Base-by-base conservation (phyloP, 768 basidiomycete genomes). In the Rhizopogon vinicolor region DNA sequence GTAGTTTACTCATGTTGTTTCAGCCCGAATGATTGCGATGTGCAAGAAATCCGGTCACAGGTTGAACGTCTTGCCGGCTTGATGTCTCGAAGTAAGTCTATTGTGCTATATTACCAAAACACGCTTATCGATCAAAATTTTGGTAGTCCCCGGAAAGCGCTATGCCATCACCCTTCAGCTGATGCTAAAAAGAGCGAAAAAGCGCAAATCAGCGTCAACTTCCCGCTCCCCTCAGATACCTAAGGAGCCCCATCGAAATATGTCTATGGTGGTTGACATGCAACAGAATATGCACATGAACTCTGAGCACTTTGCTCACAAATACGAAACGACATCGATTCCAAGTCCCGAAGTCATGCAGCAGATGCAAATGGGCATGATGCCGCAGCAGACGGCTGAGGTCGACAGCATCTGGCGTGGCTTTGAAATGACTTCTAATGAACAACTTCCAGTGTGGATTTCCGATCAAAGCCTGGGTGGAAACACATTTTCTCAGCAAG, bases 141-240 rank as follows among this genome's bases (percentile, higher is more conserved):
- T 43, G 33, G 9, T 63, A 94, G 93, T 95, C 56, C 93, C 94
- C 22, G 95, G 93, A 12, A 92, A 92, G 64, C 85, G 94, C 52
- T 98, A 97, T 62, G 94, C 94, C 8, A 71, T 93, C 39, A 95
- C 93, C 5, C 76, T 98, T 18, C 89, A 92, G 60, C 74, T 95
- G 41, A 96, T 96, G 87, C 69, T 97, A 52, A 92, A 92, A 71
- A 78, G 87, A 55, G 81, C 83, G 35, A 80, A 82, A 68, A 87
- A 83, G 56, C 80, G 87, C 55, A 83, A 72, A 52, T 62, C 76
- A 1, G 70, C 76, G 12, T 83, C 85, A 33, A 68, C 73, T 16
- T 80, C 86, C 13, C 81, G 80, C 16, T 89, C 88, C 16, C 87
- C 86, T 1, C 79, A 81, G 59, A 65, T 78, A 13, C 60, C 79